phyloP scores from a whole-genome alignment of 345 rosid species.

The Nasturtium officinale region DNA sequence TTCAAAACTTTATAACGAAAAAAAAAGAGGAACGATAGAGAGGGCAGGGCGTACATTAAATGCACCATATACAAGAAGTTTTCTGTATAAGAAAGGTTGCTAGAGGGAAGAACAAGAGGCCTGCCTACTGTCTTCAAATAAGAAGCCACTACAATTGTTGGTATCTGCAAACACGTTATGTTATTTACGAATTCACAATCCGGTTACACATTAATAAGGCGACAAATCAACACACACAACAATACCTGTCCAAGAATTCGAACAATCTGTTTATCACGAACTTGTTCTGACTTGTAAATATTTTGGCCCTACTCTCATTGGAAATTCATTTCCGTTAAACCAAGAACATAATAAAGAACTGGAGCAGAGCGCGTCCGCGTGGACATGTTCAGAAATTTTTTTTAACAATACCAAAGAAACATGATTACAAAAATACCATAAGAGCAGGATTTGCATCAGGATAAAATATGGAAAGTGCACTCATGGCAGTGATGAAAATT shows the following conservation, averaged over 20 bases:
- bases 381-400: not conserved
- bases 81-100: conserved; percentile 76
- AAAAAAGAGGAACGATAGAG: not conserved
- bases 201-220: not conserved
- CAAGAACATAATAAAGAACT: too few relatives aligned
- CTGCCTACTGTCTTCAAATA: conserved; percentile 78
- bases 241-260: conserved; percentile 86
- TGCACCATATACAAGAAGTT: conserved; percentile 87
- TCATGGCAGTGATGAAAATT: conserved; percentile 80
- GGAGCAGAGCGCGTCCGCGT: too few relatives aligned
- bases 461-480: conserved; percentile 82
- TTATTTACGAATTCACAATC: not conserved
- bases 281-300: conserved; percentile 74
- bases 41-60: conserved; percentile 58
- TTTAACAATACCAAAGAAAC: not conserved
- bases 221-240: conserved; percentile 11
- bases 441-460: conserved; percentile 97
- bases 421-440: conserved; percentile 50
- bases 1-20: not conserved
- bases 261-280: conserved; percentile 86
- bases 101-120: conserved; percentile 86
- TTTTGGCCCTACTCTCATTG: conserved; percentile 36
- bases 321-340: not conserved
- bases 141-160: conserved; percentile 88
- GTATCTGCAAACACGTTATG: conserved; percentile 46